Percentiles rank a stretch among this genome's conserved stretches.
Evolutionary conservation across 169 alveolate genomes (phyloP).

Genomic region (Amoebophrya sp.): DNA sequence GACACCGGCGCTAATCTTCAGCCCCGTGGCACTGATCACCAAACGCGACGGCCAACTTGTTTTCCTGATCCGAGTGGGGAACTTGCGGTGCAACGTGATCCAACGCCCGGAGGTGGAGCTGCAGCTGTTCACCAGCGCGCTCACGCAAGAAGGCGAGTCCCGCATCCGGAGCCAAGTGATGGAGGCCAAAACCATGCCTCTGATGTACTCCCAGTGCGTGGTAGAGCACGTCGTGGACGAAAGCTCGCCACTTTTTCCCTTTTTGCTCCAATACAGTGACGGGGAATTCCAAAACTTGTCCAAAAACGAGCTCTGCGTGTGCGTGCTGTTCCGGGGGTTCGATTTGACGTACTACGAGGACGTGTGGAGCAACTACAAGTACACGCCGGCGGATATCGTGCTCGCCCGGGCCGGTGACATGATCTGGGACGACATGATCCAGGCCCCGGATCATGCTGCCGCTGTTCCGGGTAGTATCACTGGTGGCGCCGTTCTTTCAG

Average conservation of each 20-base stretch:
- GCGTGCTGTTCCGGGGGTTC: not conserved
- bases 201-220: slow-evolving; percentile 26
- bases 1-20: not conserved
- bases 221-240: not conserved
- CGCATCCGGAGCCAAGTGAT: not conserved
- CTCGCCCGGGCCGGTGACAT: not conserved
- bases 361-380: slow-evolving; percentile 24
- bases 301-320: not conserved
- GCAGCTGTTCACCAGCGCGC: not conserved
- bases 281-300: not conserved
- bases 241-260: not conserved
- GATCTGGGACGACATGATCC: not conserved
- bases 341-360: slow-evolving; percentile 11
- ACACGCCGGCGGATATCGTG: slow-evolving; percentile 24
- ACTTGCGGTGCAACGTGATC: not conserved
- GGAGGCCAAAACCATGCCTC: not conserved
- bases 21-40: not conserved
- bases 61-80: not conserved
- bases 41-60: not conserved
- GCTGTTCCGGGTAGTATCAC: too few species aligned
- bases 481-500: too few species aligned
- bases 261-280: not conserved
- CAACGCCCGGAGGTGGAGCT: not conserved
- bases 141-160: not conserved
- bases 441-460: too few species aligned